These are phyloP conservation scores for Pulveroboletus ravenelii DNA, from an alignment of 768 basidiomycete species.

Conservation along the genomic window DNA sequence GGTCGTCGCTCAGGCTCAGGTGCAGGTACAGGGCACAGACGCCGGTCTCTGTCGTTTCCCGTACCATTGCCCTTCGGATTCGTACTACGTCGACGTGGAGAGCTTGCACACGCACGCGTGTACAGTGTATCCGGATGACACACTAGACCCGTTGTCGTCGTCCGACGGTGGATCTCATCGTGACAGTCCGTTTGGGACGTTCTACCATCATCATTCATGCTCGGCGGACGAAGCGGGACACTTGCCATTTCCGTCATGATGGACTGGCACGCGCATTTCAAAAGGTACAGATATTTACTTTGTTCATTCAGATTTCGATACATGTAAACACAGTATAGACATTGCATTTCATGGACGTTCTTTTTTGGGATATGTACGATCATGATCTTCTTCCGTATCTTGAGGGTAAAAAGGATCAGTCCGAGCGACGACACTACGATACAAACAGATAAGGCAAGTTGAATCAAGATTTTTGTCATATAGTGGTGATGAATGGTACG, in stretches of 20 bases:
- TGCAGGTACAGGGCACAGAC: no score
- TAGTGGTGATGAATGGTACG: slow-evolving; percentile 13
- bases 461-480: slow-evolving; percentile 27
- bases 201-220: background rate
- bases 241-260: slow-evolving; percentile 5
- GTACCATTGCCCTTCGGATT: background rate
- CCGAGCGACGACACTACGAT: slow-evolving; percentile 23
- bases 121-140: no score
- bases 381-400: slow-evolving; percentile 25
- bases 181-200: slow-evolving; percentile 1
- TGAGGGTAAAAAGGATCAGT: slow-evolving; percentile 18
- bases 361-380: slow-evolving; percentile 21
- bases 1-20: no score
- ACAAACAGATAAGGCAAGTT: slow-evolving; percentile 23
- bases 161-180: background rate
- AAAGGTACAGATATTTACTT: no score
- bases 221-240: slow-evolving; percentile 2
- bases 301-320: background rate
- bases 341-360: slow-evolving; percentile 1
- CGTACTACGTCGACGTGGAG: background rate
- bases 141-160: background rate
- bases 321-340: slow-evolving; percentile 4
- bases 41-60: background rate
- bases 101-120: background rate
- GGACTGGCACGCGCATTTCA: background rate